Evolutionary conservation across 2,329 filamentous ascomycete genomes (phyloP).

Genomic region (Colletotrichum godetiae): DNA sequence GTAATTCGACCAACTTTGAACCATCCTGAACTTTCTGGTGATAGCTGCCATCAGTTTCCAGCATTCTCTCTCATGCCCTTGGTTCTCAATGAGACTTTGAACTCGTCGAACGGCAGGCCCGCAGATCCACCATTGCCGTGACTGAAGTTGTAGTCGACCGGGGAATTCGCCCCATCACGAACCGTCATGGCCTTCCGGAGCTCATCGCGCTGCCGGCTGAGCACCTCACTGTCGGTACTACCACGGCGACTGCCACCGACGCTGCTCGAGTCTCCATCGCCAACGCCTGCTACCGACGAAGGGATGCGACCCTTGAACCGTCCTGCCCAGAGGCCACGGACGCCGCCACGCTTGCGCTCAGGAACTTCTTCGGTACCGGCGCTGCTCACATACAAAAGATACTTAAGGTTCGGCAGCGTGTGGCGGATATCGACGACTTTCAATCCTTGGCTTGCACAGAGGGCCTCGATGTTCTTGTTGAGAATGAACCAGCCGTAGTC

Average conservation of each 20-base stretch:
- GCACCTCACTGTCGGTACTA: slow-evolving; percentile 56
- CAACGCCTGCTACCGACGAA: slow-evolving; percentile 29
- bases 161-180: slow-evolving; percentile 38
- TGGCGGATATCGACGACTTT: slow-evolving; percentile 91
- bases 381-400: slow-evolving; percentile 88
- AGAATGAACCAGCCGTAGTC: slow-evolving; percentile 97
- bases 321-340: slow-evolving; percentile 67
- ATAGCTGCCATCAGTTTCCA: slow-evolving; percentile 29
- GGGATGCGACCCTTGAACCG: slow-evolving; percentile 50
- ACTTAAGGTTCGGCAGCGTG: slow-evolving; percentile 93
- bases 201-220: slow-evolving; percentile 54
- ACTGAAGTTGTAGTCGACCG: slow-evolving; percentile 7
- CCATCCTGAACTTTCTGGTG: background rate
- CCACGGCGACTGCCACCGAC: slow-evolving; percentile 53
- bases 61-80: slow-evolving; percentile 66
- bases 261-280: slow-evolving; percentile 53
- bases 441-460: slow-evolving; percentile 74
- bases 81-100: slow-evolving; percentile 64
- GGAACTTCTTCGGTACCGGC: slow-evolving; percentile 76
- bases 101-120: slow-evolving; percentile 58
- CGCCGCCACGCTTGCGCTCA: slow-evolving; percentile 70
- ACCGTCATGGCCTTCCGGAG: slow-evolving; percentile 49
- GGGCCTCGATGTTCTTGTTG: slow-evolving; percentile 89
- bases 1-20: background rate
- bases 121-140: slow-evolving; percentile 25